Evolutionary conservation across 1,284 basidiomycete species (phyloP).

Genomic region (Malassezia dermatis): DNA sequence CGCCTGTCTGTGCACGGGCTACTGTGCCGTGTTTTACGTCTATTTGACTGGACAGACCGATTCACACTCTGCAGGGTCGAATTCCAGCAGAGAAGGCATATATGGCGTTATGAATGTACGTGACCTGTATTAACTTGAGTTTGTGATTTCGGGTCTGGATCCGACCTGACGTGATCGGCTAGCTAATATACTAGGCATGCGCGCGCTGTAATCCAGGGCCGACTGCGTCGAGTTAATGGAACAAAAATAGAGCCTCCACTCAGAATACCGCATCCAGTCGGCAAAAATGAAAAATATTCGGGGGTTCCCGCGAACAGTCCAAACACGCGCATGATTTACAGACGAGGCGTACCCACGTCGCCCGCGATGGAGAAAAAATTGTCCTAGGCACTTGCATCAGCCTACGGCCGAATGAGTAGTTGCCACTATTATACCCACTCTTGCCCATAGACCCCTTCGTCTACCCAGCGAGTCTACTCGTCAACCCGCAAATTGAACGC

Average conservation of each 20-base stretch:
- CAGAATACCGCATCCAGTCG: not conserved
- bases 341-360: no score
- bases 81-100: not conserved
- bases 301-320: not conserved
- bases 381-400: not conserved
- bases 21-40: constrained; percentile 15
- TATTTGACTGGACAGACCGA: not conserved
- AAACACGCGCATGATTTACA: not conserved
- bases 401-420: not conserved
- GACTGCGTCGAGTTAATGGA: no score
- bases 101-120: constrained; percentile 14
- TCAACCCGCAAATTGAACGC: not conserved
- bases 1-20: constrained; percentile 10
- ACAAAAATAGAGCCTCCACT: not conserved
- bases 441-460: not conserved
- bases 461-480: not conserved
- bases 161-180: not conserved
- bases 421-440: not conserved
- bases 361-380: not conserved
- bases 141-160: not conserved
- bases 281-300: not conserved
- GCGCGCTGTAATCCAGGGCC: no score
- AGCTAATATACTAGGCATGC: not conserved
- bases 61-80: not conserved
- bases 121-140: not conserved